Conservation (phyloP, 2,329 filamentous ascomycete genomes). For the Raffaelea ambrosiae region DNA sequence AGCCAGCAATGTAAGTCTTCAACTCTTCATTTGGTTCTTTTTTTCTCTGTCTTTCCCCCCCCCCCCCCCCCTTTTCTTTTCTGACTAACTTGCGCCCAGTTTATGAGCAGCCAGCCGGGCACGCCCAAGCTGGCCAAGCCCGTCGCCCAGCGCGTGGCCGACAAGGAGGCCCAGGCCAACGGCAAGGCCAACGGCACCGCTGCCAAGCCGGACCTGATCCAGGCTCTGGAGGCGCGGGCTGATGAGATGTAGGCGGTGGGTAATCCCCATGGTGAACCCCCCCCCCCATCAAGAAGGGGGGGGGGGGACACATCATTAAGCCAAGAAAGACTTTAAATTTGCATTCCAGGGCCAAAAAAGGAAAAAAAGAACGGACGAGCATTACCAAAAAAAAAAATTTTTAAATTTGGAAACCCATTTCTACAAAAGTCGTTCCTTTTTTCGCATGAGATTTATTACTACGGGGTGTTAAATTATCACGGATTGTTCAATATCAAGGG, state of each 20-base stretch:
- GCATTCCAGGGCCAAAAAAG: no score
- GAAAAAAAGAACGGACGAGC: neutral
- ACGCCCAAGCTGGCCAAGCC: constrained; percentile 59
- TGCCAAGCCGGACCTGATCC: constrained; percentile 18
- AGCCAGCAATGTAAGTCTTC: constrained; percentile 66
- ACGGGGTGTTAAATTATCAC: no score
- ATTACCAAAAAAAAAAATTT: no score
- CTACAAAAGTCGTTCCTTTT: no score
- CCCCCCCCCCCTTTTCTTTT: neutral
- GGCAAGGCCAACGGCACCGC: constrained; percentile 4
- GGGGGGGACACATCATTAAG: no score
- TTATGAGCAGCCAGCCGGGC: constrained; percentile 59
- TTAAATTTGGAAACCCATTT: no score
- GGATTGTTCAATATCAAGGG: no score
- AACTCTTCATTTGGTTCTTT: neutral
- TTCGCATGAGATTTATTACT: no score
- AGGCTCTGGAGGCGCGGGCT: constrained; percentile 24
- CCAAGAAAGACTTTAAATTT: no score
- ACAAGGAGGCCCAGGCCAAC: constrained; percentile 25
- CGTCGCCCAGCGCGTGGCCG: constrained; percentile 40
- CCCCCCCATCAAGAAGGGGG: no score
- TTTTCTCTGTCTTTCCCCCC: neutral
- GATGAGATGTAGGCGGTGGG: constrained; percentile 16
- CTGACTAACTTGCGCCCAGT: constrained; percentile 39
- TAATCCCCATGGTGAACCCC: no score